Percentiles rank a stretch among this genome's conserved stretches.
These are phyloP conservation scores for Garcia nutans DNA, from an alignment of 345 rosid genomes.

Conservation along the genomic window DNA sequence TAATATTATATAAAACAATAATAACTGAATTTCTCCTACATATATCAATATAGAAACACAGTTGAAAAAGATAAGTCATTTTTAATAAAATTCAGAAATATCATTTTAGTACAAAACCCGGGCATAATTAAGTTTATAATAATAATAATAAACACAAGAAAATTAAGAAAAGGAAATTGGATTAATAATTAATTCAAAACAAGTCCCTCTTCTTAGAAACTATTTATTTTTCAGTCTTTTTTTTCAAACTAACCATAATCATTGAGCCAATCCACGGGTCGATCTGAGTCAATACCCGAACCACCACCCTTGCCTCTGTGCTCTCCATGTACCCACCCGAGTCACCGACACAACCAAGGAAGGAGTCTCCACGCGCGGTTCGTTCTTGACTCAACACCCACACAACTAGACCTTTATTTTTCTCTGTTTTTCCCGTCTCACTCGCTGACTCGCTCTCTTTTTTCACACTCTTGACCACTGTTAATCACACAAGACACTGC, in stretches of 20 bases:
- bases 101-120: background rate
- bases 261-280: conserved; percentile 42
- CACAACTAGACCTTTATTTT: background rate
- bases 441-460: background rate
- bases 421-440: background rate
- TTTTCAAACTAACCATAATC: background rate
- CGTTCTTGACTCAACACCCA: conserved; percentile 99
- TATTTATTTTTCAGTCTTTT: background rate
- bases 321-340: background rate
- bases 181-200: conserved; percentile 8
- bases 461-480: background rate
- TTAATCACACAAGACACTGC: background rate
- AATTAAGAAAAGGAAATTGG: background rate
- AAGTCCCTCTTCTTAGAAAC: background rate
- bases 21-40: too few relatives aligned
- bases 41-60: too few relatives aligned
- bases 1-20: too few relatives aligned
- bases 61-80: background rate
- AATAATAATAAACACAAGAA: background rate
- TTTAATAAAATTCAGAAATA: background rate
- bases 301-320: conserved; percentile 83
- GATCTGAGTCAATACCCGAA: conserved; percentile 99
- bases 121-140: too few relatives aligned
- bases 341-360: conserved; percentile 32
- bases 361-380: conserved; percentile 84